Percentiles rank a stretch among this genome's conserved stretches.
Evolutionary conservation across 2,329 filamentous ascomycete genomes (phyloP).

Genomic region (Claviceps paspali): DNA sequence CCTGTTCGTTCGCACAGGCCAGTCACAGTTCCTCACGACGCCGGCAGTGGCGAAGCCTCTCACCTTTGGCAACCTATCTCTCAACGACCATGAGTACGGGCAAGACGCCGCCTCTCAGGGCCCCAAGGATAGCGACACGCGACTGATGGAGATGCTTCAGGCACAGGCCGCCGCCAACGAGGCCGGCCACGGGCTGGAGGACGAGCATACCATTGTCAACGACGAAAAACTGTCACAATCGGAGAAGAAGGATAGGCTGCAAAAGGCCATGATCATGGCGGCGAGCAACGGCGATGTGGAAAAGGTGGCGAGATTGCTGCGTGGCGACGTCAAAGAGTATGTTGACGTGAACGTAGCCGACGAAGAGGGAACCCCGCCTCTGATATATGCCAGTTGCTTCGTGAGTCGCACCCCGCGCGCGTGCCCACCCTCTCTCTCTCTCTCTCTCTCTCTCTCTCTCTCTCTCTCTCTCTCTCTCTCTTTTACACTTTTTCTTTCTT

Average conservation of each 20-base stretch:
- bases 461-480: no score
- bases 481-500: neutral
- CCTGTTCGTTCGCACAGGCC: slow-evolving; percentile 47
- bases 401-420: slow-evolving; percentile 32
- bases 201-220: slow-evolving; percentile 64
- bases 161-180: slow-evolving; percentile 77
- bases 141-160: slow-evolving; percentile 90
- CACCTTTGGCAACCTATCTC: slow-evolving; percentile 64
- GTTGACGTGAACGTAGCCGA: slow-evolving; percentile 80
- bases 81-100: slow-evolving; percentile 67
- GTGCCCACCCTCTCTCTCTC: no score
- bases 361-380: slow-evolving; percentile 85
- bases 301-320: slow-evolving; percentile 60
- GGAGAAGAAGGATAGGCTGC: slow-evolving; percentile 68
- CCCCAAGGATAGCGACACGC: slow-evolving; percentile 61
- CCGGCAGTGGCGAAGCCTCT: slow-evolving; percentile 74
- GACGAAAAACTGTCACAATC: slow-evolving; percentile 58
- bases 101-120: slow-evolving; percentile 36
- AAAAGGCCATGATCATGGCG: slow-evolving; percentile 84
- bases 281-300: slow-evolving; percentile 89
- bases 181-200: slow-evolving; percentile 54
- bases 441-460: no score
- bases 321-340: slow-evolving; percentile 56
- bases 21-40: slow-evolving; percentile 86
- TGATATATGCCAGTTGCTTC: slow-evolving; percentile 98